Evolutionary conservation across 768 basidiomycete genomes (phyloP).

Genomic region (Boletales sp.): DNA sequence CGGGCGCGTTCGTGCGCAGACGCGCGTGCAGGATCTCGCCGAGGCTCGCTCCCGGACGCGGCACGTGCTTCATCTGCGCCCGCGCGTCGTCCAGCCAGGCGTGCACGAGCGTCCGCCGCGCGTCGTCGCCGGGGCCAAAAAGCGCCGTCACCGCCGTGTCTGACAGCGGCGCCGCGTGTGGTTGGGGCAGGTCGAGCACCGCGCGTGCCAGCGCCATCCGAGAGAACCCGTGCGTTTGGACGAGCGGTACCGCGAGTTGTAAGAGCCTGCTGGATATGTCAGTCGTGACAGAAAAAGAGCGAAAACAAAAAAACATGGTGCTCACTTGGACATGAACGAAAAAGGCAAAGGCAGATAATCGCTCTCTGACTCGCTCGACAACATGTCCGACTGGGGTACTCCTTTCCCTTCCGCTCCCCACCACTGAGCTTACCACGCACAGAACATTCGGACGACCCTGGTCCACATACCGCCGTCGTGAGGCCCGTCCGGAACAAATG

Average conservation of each 20-base stretch:
- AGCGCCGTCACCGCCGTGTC: conserved; percentile 69
- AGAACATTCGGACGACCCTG: conserved; percentile 38
- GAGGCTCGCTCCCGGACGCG: conserved; percentile 27
- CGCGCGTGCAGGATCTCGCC: conserved; percentile 53
- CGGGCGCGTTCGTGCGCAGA: conserved; percentile 64
- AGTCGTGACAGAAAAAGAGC: not conserved
- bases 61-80: conserved; percentile 38
- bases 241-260: conserved; percentile 59
- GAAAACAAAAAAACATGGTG: no score
- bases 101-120: conserved; percentile 59
- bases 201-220: conserved; percentile 65
- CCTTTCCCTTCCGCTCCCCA: conserved; percentile 1
- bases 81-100: conserved; percentile 74
- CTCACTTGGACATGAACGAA: not conserved
- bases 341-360: conserved; percentile 7
- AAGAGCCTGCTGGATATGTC: conserved; percentile 35
- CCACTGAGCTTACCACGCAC: conserved; percentile 20
- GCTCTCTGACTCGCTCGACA: not conserved
- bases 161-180: conserved; percentile 57
- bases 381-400: conserved; percentile 49
- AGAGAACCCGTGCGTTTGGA: conserved; percentile 70
- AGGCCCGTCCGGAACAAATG: conserved; percentile 59
- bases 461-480: conserved; percentile 24
- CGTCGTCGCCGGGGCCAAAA: conserved; percentile 68
- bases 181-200: conserved; percentile 49